A percentile compares a stretch with the other conserved stretches of the same genome.
Evolutionary conservation across 345 rosid genomes (phyloP).

Genomic region (Ceriops tagal): DNA sequence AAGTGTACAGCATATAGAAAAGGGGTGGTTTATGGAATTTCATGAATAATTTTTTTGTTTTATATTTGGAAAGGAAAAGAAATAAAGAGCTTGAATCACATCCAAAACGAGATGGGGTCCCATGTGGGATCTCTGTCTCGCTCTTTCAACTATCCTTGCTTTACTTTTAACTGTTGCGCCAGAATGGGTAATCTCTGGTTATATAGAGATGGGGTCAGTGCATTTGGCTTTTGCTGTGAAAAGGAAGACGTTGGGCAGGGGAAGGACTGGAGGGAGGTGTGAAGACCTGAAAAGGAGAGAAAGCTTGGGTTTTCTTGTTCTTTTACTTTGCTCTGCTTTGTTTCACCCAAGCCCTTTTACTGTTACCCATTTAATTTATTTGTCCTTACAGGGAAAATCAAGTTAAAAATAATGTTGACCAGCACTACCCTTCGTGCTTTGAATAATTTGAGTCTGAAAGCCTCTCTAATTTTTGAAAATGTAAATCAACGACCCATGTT

Average conservation of each 20-base stretch:
- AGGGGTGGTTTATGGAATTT: conserved; percentile 35
- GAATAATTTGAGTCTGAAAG: too few relatives aligned
- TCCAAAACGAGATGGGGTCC: not conserved
- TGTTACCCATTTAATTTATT: too few relatives aligned
- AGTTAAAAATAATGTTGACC: too few relatives aligned
- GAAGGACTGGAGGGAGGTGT: not conserved
- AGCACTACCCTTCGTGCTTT: too few relatives aligned
- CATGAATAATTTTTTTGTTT: conserved; percentile 5
- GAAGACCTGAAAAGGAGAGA: conserved; percentile 56
- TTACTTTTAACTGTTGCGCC: conserved; percentile 1
- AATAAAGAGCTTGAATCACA: conserved; percentile 15
- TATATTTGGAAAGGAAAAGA: conserved; percentile 1
- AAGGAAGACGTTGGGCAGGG: conserved; percentile 25
- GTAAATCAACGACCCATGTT: rapidly evolving
- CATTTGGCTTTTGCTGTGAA: conserved; percentile 44
- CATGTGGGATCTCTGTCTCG: conserved; percentile 8
- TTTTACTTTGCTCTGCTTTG: conserved; percentile 7
- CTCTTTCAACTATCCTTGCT: not conserved
- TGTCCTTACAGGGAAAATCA: too few relatives aligned
- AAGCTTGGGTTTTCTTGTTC: conserved; percentile 33
- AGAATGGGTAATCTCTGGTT: conserved; percentile 5
- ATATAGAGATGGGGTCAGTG: conserved; percentile 32
- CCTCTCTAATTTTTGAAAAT: too few relatives aligned
- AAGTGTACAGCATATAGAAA: conserved; percentile 56
- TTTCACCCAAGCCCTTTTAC: not conserved